phyloP scores from a whole-genome alignment of 768 basidiomycete genomes.

The Serpula lacrymans region DNA sequence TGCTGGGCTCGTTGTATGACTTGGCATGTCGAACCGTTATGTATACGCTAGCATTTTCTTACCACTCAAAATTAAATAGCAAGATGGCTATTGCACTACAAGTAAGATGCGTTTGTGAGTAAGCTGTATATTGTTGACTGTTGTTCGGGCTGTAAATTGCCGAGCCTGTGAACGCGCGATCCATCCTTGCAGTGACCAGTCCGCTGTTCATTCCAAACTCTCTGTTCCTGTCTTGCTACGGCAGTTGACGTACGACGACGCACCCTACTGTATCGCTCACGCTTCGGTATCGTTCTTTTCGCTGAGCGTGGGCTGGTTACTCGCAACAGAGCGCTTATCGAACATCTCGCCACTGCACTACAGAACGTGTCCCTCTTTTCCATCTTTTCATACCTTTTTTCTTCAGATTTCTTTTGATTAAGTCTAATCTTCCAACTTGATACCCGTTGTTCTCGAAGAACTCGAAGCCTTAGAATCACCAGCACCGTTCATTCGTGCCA shows the following conservation, averaged over 20 bases:
- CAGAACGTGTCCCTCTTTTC: constrained; percentile 36
- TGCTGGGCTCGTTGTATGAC: too few relatives aligned
- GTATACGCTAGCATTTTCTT: too few relatives aligned
- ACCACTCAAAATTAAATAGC: too few relatives aligned
- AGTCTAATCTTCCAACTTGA: constrained; percentile 19
- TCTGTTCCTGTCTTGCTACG: constrained; percentile 27
- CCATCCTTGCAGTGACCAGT: too few relatives aligned
- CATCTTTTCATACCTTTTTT: constrained; percentile 31
- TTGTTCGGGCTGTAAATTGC: too few relatives aligned
- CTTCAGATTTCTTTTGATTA: constrained; percentile 26
- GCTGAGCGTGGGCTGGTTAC: constrained; percentile 28
- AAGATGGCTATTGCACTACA: too few relatives aligned
- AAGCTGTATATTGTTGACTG: too few relatives aligned
- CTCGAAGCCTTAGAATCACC: not conserved
- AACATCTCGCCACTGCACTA: constrained; percentile 29
- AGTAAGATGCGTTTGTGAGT: too few relatives aligned
- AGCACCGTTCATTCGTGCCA: constrained; percentile 9
- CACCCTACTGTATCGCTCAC: constrained; percentile 23
- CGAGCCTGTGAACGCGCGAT: constrained; percentile 30
- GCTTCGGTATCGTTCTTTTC: constrained; percentile 20
- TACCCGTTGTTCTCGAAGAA: constrained; percentile 17
- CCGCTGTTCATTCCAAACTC: too few relatives aligned
- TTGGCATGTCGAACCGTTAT: too few relatives aligned
- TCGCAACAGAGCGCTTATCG: constrained; percentile 32
- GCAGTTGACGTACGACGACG: constrained; percentile 32